A percentile compares a stretch with the other conserved stretches of the same genome.
Conservation (phyloP, 257 asterid genomes). For the Forsythia viridissima region DNA sequence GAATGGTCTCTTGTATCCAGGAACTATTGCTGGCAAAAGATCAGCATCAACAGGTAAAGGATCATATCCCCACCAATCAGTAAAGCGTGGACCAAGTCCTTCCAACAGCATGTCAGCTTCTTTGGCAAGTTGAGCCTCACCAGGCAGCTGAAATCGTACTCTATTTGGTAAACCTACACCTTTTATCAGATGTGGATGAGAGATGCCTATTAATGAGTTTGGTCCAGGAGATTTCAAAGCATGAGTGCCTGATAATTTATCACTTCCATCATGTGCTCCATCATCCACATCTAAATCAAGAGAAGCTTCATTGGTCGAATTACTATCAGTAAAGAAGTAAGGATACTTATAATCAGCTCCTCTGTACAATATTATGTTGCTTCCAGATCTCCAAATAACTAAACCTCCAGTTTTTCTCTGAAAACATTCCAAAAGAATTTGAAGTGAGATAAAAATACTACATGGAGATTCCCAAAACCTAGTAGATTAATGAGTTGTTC, state of each 20-base stretch:
- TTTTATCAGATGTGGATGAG: conserved; percentile 53
- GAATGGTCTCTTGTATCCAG: conserved; percentile 81
- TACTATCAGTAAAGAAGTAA: conserved; percentile 53
- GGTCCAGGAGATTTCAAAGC: conserved; percentile 30
- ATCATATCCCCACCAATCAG: conserved; percentile 96
- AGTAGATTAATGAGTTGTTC: background rate
- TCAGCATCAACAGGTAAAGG: conserved; percentile 97
- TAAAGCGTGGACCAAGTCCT: conserved; percentile 95
- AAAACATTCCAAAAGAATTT: conserved; percentile 30
- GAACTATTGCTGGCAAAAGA: conserved; percentile 86
- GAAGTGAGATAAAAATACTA: conserved; percentile 18
- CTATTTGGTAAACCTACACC: conserved; percentile 88
- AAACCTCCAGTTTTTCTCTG: conserved; percentile 97
- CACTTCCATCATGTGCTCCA: conserved; percentile 28
- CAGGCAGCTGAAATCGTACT: conserved; percentile 91
- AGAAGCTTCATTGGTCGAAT: conserved; percentile 41
- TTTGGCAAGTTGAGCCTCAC: conserved; percentile 81
- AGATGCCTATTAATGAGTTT: conserved; percentile 25
- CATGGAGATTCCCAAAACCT: background rate
- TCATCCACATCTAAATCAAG: conserved; percentile 33
- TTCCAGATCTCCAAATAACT: conserved; percentile 98
- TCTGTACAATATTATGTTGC: conserved; percentile 79
- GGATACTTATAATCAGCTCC: conserved; percentile 90
- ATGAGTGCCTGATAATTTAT: conserved; percentile 26
- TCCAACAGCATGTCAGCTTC: conserved; percentile 74